Conservation (phyloP, 805 yeast genomes). For the Kuraishia piskuri region DNA sequence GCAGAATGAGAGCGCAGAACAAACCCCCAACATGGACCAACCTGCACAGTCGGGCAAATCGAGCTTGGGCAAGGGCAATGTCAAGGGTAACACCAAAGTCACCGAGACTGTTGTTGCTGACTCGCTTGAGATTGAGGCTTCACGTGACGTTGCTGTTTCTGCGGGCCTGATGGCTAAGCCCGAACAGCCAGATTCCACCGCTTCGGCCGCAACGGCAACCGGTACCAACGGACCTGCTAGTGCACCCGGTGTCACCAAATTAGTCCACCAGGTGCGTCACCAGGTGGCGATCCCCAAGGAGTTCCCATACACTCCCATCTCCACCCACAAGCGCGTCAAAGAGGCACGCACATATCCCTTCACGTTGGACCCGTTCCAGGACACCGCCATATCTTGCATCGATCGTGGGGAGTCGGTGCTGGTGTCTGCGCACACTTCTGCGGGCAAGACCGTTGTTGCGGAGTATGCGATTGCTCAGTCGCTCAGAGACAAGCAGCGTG, state of each 20-base stretch:
- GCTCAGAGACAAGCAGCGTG: slow-evolving; percentile 84
- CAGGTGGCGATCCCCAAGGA: slow-evolving; percentile 95
- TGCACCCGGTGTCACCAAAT: no score
- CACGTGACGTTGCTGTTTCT: slow-evolving; percentile 80
- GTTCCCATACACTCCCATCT: slow-evolving; percentile 80
- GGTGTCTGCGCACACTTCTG: slow-evolving; percentile 96
- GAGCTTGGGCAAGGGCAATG: slow-evolving; percentile 1
- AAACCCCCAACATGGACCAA: slow-evolving; percentile 22
- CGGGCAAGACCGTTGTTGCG: slow-evolving; percentile 96
- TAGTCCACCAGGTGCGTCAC: slow-evolving; percentile 92
- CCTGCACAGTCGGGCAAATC: slow-evolving; percentile 8
- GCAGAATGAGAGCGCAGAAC: slow-evolving; percentile 19
- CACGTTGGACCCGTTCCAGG: slow-evolving; percentile 93
- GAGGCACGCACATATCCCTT: slow-evolving; percentile 92
- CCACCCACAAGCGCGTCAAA: slow-evolving; percentile 67
- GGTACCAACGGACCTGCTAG: slow-evolving; percentile 15
- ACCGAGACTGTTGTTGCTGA: slow-evolving; percentile 68
- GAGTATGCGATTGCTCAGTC: slow-evolving; percentile 96
- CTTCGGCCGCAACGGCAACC: slow-evolving; percentile 13
- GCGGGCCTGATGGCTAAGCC: slow-evolving; percentile 50
- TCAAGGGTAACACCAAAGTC: slow-evolving; percentile 29
- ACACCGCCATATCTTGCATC: slow-evolving; percentile 91
- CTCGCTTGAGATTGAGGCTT: slow-evolving; percentile 80
- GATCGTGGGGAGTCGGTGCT: slow-evolving; percentile 91
- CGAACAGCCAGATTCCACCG: slow-evolving; percentile 20